These are phyloP conservation scores for Entophlyctis helioformis DNA, from an alignment of 192 early-diverging fungal genomes.

Conservation along the genomic window DNA sequence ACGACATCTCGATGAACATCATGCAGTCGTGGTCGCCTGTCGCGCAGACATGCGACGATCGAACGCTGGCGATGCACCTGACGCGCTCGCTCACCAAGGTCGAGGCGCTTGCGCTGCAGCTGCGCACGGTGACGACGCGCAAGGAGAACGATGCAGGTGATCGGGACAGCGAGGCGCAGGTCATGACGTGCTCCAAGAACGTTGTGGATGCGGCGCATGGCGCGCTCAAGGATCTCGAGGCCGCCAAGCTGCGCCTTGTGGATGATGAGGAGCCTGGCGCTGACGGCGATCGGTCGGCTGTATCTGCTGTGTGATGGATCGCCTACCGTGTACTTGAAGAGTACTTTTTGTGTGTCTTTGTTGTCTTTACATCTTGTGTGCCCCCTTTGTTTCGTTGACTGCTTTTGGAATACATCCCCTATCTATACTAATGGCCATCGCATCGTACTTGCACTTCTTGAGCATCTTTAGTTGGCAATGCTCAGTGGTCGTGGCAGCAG, in stretches of 20 bases:
- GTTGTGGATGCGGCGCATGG: not conserved
- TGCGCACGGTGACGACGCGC: not conserved
- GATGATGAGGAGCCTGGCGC: too few relatives aligned
- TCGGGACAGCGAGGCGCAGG: not conserved
- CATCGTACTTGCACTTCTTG: too few relatives aligned
- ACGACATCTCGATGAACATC: not conserved
- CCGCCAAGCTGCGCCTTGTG: not conserved
- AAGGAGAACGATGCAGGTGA: not conserved
- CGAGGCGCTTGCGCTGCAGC: not conserved
- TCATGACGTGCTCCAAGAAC: not conserved
- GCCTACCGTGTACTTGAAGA: too few relatives aligned
- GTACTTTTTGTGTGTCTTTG: too few relatives aligned
- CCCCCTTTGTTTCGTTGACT: too few relatives aligned
- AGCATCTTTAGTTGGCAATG: too few relatives aligned
- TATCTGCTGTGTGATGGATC: too few relatives aligned
- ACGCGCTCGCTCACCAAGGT: not conserved
- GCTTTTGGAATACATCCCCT: too few relatives aligned
- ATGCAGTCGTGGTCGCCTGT: not conserved
- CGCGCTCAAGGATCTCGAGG: not conserved
- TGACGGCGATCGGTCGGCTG: too few relatives aligned
- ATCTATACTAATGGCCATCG: too few relatives aligned
- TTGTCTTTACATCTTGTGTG: too few relatives aligned
- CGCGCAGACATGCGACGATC: slow-evolving; percentile 1
- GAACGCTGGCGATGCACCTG: not conserved
- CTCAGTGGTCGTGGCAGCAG: too few relatives aligned